Conservation (phyloP, 1,139 yeast species). For the Nadsonia commutata region DNA sequence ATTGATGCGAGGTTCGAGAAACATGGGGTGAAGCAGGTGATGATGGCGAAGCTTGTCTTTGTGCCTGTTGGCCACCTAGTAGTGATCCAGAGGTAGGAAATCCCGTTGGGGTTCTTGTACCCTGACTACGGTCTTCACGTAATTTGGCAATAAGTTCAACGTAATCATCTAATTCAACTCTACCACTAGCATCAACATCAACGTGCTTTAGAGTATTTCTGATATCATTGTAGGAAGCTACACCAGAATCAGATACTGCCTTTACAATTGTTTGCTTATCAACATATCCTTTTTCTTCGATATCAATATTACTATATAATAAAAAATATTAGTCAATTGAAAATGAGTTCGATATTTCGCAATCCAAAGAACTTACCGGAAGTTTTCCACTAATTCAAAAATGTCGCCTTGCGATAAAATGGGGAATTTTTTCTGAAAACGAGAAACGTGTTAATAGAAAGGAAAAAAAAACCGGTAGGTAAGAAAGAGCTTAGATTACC, state of each 20-base stretch:
- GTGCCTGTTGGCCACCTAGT: conserved; percentile 9
- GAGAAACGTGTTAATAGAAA: too few relatives aligned
- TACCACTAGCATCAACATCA: conserved; percentile 91
- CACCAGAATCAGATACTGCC: conserved; percentile 64
- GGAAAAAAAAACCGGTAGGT: too few relatives aligned
- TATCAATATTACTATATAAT: conserved; percentile 49
- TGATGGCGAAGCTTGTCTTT: conserved; percentile 11
- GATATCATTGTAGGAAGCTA: conserved; percentile 77
- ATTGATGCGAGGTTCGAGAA: conserved; percentile 36
- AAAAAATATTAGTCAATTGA: neutral
- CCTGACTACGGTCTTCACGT: conserved; percentile 16
- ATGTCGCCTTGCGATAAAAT: conserved; percentile 72
- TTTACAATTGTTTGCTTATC: conserved; percentile 85
- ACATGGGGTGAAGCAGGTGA: conserved; percentile 20
- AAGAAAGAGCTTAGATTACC: too few relatives aligned
- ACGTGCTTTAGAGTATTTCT: conserved; percentile 86
- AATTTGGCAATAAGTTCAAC: conserved; percentile 49
- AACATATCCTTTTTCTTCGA: conserved; percentile 90
- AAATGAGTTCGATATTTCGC: neutral
- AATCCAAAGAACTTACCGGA: conserved; percentile 23
- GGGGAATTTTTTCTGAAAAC: conserved; percentile 64
- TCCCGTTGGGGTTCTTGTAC: conserved; percentile 6
- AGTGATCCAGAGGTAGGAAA: conserved; percentile 8
- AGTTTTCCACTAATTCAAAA: conserved; percentile 70
- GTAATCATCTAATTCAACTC: conserved; percentile 90